phyloP scores from a whole-genome alignment of 768 basidiomycete genomes.

The Roridomyces roridus region DNA sequence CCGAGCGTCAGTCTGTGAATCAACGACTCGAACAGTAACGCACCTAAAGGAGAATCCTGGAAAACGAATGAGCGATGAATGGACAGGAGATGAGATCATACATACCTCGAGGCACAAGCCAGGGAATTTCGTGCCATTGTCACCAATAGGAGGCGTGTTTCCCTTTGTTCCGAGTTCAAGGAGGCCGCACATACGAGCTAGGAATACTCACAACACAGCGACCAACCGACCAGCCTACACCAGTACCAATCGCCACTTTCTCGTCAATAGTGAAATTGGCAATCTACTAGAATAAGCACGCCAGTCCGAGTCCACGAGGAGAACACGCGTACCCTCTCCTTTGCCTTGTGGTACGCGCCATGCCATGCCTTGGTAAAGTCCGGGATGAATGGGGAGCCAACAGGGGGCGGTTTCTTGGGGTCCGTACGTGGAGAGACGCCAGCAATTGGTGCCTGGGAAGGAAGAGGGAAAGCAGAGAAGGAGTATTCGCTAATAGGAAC shows the following conservation, averaged over 20 bases:
- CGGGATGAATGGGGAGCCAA: slow-evolving; percentile 44
- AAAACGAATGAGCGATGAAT: background rate
- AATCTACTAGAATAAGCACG: slow-evolving; percentile 40
- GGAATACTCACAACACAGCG: slow-evolving; percentile 61
- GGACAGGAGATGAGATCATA: background rate
- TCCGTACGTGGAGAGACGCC: slow-evolving; percentile 60
- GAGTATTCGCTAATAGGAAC: slow-evolving; percentile 47
- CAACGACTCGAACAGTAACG: background rate
- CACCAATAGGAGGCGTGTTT: slow-evolving; percentile 60
- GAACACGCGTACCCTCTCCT: slow-evolving; percentile 48
- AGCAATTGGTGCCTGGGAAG: slow-evolving; percentile 58
- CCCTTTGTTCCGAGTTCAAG: slow-evolving; percentile 37
- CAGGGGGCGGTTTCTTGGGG: slow-evolving; percentile 62
- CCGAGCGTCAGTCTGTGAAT: background rate
- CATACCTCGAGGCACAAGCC: slow-evolving; percentile 75
- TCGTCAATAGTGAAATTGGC: slow-evolving; percentile 60
- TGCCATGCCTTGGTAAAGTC: slow-evolving; percentile 65
- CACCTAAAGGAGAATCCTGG: slow-evolving; percentile 56
- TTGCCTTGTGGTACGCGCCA: slow-evolving; percentile 63
- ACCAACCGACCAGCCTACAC: slow-evolving; percentile 69
- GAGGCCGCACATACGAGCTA: background rate
- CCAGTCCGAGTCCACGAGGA: slow-evolving; percentile 20
- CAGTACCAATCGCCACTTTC: slow-evolving; percentile 70
- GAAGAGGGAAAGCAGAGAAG: slow-evolving; percentile 68
- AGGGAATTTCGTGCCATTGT: slow-evolving; percentile 56